Evolutionary conservation across 805 yeast species (phyloP), one percentile per base, ranked within the genome.

Genomic region (Sugiyamaella boreocaroliniensis): DNA sequence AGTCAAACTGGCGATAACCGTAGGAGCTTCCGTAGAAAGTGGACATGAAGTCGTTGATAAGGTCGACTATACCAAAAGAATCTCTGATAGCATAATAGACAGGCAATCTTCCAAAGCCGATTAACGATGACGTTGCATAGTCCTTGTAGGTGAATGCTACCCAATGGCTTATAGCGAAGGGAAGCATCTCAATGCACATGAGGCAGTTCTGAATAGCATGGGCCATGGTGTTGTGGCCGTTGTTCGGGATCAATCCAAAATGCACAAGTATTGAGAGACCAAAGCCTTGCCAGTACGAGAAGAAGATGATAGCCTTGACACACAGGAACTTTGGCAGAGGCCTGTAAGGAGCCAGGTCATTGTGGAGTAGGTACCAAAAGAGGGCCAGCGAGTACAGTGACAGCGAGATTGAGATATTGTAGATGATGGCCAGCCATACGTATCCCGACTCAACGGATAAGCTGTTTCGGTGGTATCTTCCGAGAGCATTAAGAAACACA

Each of bases 281-380:
- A 71, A 69, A 77, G 71, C 95, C 89, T 66, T 93, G 99, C 99
- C 99, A 93, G 66, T 89, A 93, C n/a, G 96, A 86, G 20, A 97
- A 98, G 75, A 93, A 93, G 47, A 93, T 90, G 51, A 93, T 89
- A 57, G 89, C 76, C 64, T 93, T 93, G 46, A 93, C 96, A 70
- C 97, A 89, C 41, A 93, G 67, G 66, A 93, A 93, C 69, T 90
- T 90, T 10, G 95, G 89, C 79, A 93, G 82, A 2, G 98, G 98
- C 51, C 87, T 79, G 71, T 84, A 90, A 1, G 84, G 86, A 50
- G 72, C 76, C 59, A 93, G 74, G 61, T 90, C 97, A 1, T 64
- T 65, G 70, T 86, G 82, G n/a, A 93, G 73, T 59, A 95, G 87
- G 64, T 81, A 84, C 99, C 99, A 93, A 67, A 93, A 93, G 48